Evolutionary conservation across 176 grass and related monocot genomes (phyloP).

Genomic region (Dactylis glomerata): DNA sequence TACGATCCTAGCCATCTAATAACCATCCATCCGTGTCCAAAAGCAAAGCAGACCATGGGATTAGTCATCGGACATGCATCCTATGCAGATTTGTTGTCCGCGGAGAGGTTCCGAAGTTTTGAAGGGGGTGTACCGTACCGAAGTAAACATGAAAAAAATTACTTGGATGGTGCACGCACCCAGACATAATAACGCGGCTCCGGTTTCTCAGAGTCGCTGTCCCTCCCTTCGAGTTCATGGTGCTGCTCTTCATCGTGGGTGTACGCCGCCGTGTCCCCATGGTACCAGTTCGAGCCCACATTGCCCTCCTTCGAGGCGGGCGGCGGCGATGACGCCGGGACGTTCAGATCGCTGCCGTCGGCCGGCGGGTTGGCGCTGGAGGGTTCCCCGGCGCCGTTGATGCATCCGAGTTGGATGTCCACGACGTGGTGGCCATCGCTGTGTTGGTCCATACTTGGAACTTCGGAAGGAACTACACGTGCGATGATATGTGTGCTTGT

Average conservation of each 20-base stretch:
- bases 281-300: background rate
- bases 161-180: background rate
- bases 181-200: background rate
- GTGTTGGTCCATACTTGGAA: background rate
- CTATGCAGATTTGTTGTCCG: no score
- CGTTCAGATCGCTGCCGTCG: background rate
- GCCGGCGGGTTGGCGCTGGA: background rate
- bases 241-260: background rate
- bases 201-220: background rate
- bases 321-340: background rate
- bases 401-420: background rate
- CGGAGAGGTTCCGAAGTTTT: no score
- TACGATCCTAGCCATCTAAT: no score
- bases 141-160: background rate
- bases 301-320: background rate
- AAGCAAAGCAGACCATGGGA: no score
- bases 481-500: background rate
- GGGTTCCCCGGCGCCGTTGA: background rate
- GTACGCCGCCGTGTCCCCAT: background rate
- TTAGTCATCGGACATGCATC: no score
- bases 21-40: no score
- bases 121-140: no score
- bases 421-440: background rate
- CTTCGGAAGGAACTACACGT: background rate
- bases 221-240: background rate